Evolutionary conservation across 2,329 filamentous ascomycete genomes (phyloP).

Genomic region (Fusarium decemcellulare): DNA sequence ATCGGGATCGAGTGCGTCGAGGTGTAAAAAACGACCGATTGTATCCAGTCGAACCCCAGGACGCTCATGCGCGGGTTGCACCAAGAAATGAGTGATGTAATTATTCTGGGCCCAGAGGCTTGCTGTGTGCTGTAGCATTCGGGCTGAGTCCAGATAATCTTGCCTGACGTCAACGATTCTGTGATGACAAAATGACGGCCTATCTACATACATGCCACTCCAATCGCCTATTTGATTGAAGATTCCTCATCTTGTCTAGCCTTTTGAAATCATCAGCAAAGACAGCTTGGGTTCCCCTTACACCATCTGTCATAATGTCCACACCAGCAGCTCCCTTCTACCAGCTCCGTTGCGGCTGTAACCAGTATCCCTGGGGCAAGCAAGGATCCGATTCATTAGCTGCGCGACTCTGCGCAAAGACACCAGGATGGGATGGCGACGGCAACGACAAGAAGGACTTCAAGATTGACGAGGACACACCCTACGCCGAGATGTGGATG

Average conservation of each 20-base stretch:
- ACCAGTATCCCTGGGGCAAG: constrained; percentile 81
- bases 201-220: neutral
- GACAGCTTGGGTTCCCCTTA: neutral
- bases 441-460: constrained; percentile 58
- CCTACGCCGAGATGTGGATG: constrained; percentile 81
- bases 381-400: constrained; percentile 76
- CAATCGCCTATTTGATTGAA: constrained; percentile 6
- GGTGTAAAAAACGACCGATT: neutral
- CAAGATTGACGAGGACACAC: constrained; percentile 73
- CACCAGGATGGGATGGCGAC: constrained; percentile 61
- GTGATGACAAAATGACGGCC: constrained; percentile 43
- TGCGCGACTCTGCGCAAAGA: constrained; percentile 75
- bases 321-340: constrained; percentile 53
- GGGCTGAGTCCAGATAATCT: constrained; percentile 19
- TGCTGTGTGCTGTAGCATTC: neutral
- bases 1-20: constrained; percentile 19
- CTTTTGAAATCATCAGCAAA: neutral
- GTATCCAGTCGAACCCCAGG: neutral
- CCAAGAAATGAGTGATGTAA: constrained; percentile 30
- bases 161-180: constrained; percentile 41
- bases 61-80: constrained; percentile 11
- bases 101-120: constrained; percentile 26
- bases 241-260: too few species aligned
- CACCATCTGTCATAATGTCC: constrained; percentile 26
- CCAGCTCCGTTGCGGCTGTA: constrained; percentile 62